These are phyloP conservation scores for Fomitopsis serialis DNA, from an alignment of 768 basidiomycete species.

Conservation along the genomic window DNA sequence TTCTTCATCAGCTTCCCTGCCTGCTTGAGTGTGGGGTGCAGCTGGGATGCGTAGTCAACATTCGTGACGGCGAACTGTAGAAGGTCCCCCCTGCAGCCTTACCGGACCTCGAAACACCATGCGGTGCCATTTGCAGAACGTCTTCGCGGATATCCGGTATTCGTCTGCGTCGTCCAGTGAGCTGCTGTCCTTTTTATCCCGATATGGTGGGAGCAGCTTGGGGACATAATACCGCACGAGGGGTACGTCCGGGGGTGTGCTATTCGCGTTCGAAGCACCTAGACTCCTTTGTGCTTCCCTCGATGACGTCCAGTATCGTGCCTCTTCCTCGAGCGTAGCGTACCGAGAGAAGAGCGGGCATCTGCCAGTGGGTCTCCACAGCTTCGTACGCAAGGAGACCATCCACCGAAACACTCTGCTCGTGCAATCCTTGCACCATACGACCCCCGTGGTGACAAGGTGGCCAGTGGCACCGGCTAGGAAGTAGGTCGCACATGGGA, in stretches of 20 bases:
- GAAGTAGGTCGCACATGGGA: neutral
- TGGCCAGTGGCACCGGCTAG: neutral
- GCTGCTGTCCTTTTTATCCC: conserved; percentile 14
- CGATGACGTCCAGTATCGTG: conserved; percentile 13
- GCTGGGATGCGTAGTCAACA: conserved; percentile 17
- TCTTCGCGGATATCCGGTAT: conserved; percentile 26
- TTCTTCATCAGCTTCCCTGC: conserved; percentile 28
- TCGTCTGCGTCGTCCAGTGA: conserved; percentile 13
- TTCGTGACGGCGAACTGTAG: too few relatives aligned
- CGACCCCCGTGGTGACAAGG: neutral
- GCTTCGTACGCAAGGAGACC: neutral
- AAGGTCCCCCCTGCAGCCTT: conserved; percentile 10
- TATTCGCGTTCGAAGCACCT: conserved; percentile 12
- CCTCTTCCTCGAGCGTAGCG: conserved; percentile 6
- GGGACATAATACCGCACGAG: conserved; percentile 17
- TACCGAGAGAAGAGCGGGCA: neutral
- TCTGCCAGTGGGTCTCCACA: neutral
- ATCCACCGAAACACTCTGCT: neutral
- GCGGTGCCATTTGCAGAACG: conserved; percentile 42
- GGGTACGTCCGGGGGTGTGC: conserved; percentile 5
- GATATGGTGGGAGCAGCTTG: conserved; percentile 33
- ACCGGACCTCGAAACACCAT: conserved; percentile 40
- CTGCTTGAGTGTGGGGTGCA: conserved; percentile 30
- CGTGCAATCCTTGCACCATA: neutral
- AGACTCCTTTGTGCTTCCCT: conserved; percentile 2